Evolutionary conservation across 2,329 filamentous ascomycete genomes (phyloP).

Genomic region (Plectosphaerella plurivora): DNA sequence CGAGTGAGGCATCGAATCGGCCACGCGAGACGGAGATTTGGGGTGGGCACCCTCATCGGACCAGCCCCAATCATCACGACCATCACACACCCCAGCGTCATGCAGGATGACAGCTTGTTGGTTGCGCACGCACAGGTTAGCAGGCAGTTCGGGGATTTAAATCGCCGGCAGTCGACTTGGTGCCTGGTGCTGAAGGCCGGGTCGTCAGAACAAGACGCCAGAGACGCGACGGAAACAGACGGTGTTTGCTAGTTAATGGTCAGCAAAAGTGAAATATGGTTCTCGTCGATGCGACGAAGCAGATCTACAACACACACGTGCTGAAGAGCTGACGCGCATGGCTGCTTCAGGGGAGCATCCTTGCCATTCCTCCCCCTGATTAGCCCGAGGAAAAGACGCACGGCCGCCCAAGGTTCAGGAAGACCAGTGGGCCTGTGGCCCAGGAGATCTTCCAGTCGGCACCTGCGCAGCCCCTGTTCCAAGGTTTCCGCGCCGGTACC

Average conservation of each 20-base stretch:
- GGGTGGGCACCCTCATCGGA: background rate
- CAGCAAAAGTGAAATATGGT: too few relatives aligned
- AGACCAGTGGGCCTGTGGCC: background rate
- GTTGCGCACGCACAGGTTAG: too few relatives aligned
- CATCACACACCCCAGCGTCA: background rate
- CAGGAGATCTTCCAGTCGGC: background rate
- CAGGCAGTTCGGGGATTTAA: too few relatives aligned
- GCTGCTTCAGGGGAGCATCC: background rate
- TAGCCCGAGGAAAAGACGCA: background rate
- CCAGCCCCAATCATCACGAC: background rate
- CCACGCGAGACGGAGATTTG: background rate
- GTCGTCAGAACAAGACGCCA: too few relatives aligned
- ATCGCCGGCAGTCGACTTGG: too few relatives aligned
- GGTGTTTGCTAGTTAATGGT: too few relatives aligned
- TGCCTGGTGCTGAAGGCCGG: too few relatives aligned
- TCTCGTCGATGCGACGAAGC: too few relatives aligned
- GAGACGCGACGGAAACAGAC: too few relatives aligned
- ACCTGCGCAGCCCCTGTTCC: background rate
- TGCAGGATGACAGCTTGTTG: too few relatives aligned
- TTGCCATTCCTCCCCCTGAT: background rate
- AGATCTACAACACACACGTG: background rate
- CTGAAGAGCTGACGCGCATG: background rate
- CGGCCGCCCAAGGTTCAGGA: background rate
- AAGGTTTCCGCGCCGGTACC: background rate
- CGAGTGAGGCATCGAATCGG: background rate